phyloP scores from a whole-genome alignment of 306 rosid genomes.

The Pueraria montana region DNA sequence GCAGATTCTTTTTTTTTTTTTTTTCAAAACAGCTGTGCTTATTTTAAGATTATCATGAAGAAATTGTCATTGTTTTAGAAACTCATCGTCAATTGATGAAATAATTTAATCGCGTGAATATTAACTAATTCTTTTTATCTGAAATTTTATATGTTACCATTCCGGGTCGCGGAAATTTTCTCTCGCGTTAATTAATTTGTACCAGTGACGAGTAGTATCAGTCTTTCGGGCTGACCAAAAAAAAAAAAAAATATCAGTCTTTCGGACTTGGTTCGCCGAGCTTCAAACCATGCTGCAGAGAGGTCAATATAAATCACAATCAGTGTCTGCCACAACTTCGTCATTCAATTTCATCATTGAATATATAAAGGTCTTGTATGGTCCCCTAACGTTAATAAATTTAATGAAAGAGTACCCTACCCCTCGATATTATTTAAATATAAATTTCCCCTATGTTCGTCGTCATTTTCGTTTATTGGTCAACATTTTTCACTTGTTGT shows the following conservation, averaged over 20 bases:
- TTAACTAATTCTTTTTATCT: background rate
- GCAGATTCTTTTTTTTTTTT: too few species aligned
- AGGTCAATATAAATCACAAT: slow-evolving; percentile 39
- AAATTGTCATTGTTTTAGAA: background rate
- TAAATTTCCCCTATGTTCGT: background rate
- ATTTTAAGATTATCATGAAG: background rate
- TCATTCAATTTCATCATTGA: slow-evolving; percentile 36
- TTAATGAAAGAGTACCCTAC: background rate
- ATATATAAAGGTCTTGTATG: slow-evolving; percentile 32
- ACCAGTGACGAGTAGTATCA: slow-evolving; percentile 8
- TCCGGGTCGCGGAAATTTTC: background rate
- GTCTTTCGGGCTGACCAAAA: too few species aligned
- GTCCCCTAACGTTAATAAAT: slow-evolving; percentile 17
- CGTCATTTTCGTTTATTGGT: background rate
- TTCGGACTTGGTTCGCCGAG: background rate
- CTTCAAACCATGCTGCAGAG: slow-evolving; percentile 32
- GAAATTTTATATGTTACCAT: background rate
- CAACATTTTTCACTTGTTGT: slow-evolving; percentile 21
- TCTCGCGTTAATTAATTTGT: background rate
- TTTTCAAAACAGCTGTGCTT: background rate
- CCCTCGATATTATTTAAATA: background rate
- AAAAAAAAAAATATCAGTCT: too few species aligned
- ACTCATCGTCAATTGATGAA: background rate
- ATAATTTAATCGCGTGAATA: background rate
- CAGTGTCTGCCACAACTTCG: slow-evolving; percentile 23